Base-by-base conservation (phyloP, 352 stramenopile genomes). In the Phytophthora quininea region DNA sequence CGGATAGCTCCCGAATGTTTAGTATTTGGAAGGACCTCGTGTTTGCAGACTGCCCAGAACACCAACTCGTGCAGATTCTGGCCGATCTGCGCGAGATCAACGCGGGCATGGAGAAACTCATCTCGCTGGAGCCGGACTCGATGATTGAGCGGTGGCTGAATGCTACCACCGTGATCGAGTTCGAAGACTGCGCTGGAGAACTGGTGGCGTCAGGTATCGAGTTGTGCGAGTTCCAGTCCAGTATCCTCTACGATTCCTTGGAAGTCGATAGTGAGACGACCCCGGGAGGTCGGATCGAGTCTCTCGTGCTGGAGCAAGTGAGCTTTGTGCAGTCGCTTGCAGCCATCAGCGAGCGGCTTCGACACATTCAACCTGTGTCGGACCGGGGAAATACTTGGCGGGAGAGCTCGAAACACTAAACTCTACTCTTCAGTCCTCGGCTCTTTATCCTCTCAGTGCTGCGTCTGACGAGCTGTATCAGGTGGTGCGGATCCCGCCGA, bases 221-320 rank as follows among this genome's bases (percentile, higher is more conserved):
- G 48, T 49, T 93, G 29, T 90, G 85, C 50, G 85, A 90, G 37
- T 91, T 87, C 64, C 78, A 93, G 59, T 89, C 82, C 14, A 89
- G 67, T 37, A 91, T 93, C 43, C 59, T 84, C 11, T 93, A 93
- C 61, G 81, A 90, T 12, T 88, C 83, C 29, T 54, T 93, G 47
- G 50, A 65, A 42, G 32, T 87, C 12, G 68, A 77, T 3, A 64
- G 63, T 10, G 65, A 55, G 42, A 68, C 9, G 62, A 66, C 19
- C 42, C 58, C 42, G 43, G 59, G 64, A 15, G 57, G 55, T 10
- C 71, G 75, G 3, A 66, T 93, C 15, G 79, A 93, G 30, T 71
- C 77, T n/a, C 59, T 93, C 8, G 81, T 93, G 19, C 75, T 89
- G 1, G 82, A 93, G 38, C 85, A 93, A 74, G 85, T 93, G 37